These are phyloP conservation scores for Syzygium aqueum DNA, from an alignment of 345 rosid genomes.

Conservation along the genomic window DNA sequence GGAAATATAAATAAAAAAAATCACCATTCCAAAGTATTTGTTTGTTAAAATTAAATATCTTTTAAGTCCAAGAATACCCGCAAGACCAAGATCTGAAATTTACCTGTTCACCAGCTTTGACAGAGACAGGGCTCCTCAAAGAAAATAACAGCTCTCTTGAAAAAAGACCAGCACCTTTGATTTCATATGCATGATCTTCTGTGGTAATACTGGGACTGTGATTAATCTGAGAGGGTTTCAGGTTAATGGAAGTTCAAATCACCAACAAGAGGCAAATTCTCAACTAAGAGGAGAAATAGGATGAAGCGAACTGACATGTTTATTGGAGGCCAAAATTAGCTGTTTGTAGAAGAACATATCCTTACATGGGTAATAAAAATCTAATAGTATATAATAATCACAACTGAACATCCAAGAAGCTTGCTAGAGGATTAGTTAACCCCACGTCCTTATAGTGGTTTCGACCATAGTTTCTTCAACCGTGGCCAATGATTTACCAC, in stretches of 20 bases:
- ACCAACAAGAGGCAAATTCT: neutral
- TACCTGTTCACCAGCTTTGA: slow-evolving; percentile 93
- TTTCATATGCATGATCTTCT: slow-evolving; percentile 84
- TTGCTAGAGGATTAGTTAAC: neutral
- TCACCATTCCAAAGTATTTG: neutral
- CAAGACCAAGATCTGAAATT: neutral
- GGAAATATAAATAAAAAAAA: neutral
- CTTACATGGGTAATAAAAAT: neutral
- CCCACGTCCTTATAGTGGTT: neutral
- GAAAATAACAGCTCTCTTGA: slow-evolving; percentile 86
- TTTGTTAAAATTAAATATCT: neutral
- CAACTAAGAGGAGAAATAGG: neutral
- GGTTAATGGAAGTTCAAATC: neutral
- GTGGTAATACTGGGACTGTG: slow-evolving; percentile 61
- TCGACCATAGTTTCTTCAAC: neutral
- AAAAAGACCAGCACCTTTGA: slow-evolving; percentile 90
- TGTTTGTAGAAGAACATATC: neutral
- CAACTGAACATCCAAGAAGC: neutral
- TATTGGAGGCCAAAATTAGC: neutral
- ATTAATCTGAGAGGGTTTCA: slow-evolving; percentile 49
- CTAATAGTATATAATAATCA: neutral
- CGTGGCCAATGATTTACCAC: neutral
- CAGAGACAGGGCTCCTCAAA: slow-evolving; percentile 60
- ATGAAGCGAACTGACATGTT: neutral
- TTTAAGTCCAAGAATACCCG: neutral